Percentiles rank a stretch among this genome's conserved stretches.
These are phyloP conservation scores for Pleurotus sapidus DNA, from an alignment of 768 basidiomycete species.

Conservation along the genomic window DNA sequence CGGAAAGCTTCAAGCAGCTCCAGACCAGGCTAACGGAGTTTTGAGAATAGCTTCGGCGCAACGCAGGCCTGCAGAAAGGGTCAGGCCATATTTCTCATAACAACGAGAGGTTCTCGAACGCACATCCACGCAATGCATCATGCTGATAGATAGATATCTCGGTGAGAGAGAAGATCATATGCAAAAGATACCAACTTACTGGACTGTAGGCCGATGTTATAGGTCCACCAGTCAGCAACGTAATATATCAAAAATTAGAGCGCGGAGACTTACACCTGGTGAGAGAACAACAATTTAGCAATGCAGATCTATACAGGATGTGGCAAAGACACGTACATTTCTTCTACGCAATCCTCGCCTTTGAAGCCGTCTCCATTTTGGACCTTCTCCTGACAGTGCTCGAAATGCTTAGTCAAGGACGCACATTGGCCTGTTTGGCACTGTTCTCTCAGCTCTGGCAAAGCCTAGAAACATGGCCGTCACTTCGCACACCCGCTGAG, in stretches of 20 bases:
- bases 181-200: constrained; percentile 44
- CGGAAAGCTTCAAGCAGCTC: background rate
- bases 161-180: background rate
- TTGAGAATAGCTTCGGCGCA: constrained; percentile 81
- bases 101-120: constrained; percentile 22
- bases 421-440: constrained; percentile 71
- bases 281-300: constrained; percentile 8
- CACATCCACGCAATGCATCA: constrained; percentile 95
- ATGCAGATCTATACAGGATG: constrained; percentile 18
- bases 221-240: constrained; percentile 10
- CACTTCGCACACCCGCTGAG: too few relatives aligned
- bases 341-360: constrained; percentile 91
- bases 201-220: constrained; percentile 39
- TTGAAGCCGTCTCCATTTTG: constrained; percentile 79
- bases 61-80: constrained; percentile 37
- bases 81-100: too few relatives aligned
- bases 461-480: constrained; percentile 37
- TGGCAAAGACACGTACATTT: constrained; percentile 58
- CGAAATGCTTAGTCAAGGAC: constrained; percentile 74
- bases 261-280: constrained; percentile 28
- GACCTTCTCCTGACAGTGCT: constrained; percentile 89
- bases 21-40: constrained; percentile 48
- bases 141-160: constrained; percentile 35
- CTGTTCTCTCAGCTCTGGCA: constrained; percentile 73
- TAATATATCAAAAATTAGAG: background rate